phyloP scores from a whole-genome alignment of 495 filamentous ascomycete genomes.

The Stereocaulon alpinum region DNA sequence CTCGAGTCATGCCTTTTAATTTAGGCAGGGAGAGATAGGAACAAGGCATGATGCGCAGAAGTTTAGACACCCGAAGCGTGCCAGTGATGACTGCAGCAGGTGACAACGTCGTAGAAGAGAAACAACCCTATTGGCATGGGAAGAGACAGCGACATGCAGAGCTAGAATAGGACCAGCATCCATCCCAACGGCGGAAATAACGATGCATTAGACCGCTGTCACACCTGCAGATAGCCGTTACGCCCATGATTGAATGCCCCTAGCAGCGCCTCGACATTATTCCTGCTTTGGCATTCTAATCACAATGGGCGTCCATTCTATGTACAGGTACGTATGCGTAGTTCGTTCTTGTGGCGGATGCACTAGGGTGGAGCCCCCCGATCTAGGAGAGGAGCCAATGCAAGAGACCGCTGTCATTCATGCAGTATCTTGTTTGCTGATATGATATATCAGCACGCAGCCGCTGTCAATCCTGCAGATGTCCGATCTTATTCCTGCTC shows the following conservation, averaged over 20 bases:
- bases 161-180: background rate
- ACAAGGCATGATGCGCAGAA: background rate
- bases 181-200: background rate
- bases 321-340: too few relatives aligned
- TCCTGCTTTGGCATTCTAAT: too few relatives aligned
- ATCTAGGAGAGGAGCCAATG: too few relatives aligned
- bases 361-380: background rate
- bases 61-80: background rate
- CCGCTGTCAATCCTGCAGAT: conserved; percentile 12
- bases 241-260: background rate
- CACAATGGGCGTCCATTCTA: too few relatives aligned
- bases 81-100: background rate
- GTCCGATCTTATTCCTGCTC: background rate
- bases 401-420: too few relatives aligned
- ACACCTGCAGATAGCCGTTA: conserved; percentile 1
- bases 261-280: background rate
- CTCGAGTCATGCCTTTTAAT: background rate
- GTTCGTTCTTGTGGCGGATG: background rate
- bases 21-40: background rate
- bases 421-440: too few relatives aligned
- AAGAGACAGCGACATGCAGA: background rate
- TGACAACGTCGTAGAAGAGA: background rate
- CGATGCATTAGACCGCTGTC: conserved; percentile 3
- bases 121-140: conserved; percentile 1
- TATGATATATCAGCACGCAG: background rate